Evolutionary conservation across 2,329 filamentous ascomycete species (phyloP), one percentile per base, ranked within the genome.

Genomic region (Fusarium sp.): DNA sequence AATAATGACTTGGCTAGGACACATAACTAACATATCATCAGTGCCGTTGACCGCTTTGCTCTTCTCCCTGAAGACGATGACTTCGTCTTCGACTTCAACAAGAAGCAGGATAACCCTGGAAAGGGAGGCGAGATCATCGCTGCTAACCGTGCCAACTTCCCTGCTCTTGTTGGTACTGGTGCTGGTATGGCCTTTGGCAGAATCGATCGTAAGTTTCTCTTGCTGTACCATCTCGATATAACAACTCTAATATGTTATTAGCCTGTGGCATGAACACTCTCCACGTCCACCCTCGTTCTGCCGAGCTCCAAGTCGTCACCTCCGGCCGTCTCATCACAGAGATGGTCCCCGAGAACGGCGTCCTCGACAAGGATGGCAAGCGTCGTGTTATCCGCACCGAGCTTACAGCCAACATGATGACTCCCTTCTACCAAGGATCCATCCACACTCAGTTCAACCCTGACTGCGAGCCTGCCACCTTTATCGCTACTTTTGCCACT

Each of bases 401-500:
- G 55, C 77, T 89, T 42, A 74, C 72, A 15, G 77, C 80, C 65
- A 83, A 83, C 78, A 83, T 86, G 78, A 85, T 87, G 80, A 87
- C 85, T 5, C 83, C 86, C 52, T 89, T 89, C 80, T 87, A 85
- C 73, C 84, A 85, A 76, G 88, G 88, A 31, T 82, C 84, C 10
- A 76, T 89, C 27, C 88, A 90, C 79, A 86, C 84, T 12, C 86
- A 89, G 75, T 88, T 84, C 79, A 90, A 90, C 80, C 86, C 87
- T 3, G 81, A 84, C 71, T 89, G 88, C 78, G 80, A 83, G 46
- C 79, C 83, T 39, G 85, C 84, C 60, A 80, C 84, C 25, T 88
- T 88, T 73, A 81, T 88, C 35, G 86, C 87, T 11, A 79, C 81
- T 38, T 88, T 88, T 73, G 81, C 81, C 47, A 76, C 76, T 47